These are phyloP conservation scores for Amanita rubescens DNA, from an alignment of 768 basidiomycete species.

Conservation along the genomic window DNA sequence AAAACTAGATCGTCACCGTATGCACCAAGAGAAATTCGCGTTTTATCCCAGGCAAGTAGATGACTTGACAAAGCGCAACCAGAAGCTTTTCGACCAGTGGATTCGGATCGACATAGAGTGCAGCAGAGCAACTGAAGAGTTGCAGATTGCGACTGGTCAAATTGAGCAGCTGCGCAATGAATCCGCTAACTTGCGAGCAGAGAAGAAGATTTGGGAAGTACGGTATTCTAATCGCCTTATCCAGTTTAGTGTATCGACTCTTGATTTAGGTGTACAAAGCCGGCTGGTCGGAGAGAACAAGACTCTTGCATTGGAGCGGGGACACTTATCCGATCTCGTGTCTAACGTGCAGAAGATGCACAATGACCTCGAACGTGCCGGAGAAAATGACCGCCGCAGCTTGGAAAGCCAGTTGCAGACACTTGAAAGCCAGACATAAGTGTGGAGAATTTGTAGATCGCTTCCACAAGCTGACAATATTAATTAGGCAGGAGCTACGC, in stretches of 20 bases:
- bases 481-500: constrained; percentile 62
- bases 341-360: constrained; percentile 87
- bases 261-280: constrained; percentile 57
- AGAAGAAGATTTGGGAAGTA: constrained; percentile 93
- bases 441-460: constrained; percentile 4
- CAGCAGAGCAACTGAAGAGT: constrained; percentile 59
- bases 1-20: constrained; percentile 55
- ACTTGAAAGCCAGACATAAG: constrained; percentile 73
- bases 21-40: constrained; percentile 60
- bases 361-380: constrained; percentile 75
- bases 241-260: constrained; percentile 5
- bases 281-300: constrained; percentile 86
- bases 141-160: constrained; percentile 47
- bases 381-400: constrained; percentile 74
- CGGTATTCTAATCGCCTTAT: constrained; percentile 11
- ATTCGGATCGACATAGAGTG: constrained; percentile 71
- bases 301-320: constrained; percentile 69
- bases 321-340: constrained; percentile 83
- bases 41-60: constrained; percentile 61
- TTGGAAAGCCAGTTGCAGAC: constrained; percentile 75
- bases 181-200: constrained; percentile 79
- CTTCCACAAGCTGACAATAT: background rate
- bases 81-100: constrained; percentile 66
- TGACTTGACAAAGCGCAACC: constrained; percentile 59
- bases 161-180: constrained; percentile 81